phyloP scores from a whole-genome alignment of 805 yeast genomes.

The Spathaspora hagerdaliae region DNA sequence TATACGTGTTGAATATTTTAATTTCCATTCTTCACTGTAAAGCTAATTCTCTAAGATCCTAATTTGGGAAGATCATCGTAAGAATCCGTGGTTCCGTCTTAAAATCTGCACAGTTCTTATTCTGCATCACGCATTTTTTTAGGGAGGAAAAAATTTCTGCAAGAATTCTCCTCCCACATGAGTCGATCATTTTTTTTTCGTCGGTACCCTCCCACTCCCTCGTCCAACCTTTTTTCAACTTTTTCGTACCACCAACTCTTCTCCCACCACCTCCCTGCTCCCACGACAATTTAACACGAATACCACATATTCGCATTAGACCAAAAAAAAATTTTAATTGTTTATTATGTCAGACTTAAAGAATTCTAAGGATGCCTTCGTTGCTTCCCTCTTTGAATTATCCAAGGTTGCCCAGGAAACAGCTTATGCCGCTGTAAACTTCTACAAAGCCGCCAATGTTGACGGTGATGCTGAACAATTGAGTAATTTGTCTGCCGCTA shows the following conservation, averaged over 20 bases:
- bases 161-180: slow-evolving; percentile 1
- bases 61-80: no score
- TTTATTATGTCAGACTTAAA: slow-evolving; percentile 15
- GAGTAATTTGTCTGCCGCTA: slow-evolving; percentile 30
- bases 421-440: slow-evolving; percentile 73
- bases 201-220: background rate
- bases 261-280: background rate
- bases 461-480: slow-evolving; percentile 42
- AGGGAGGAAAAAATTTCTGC: background rate
- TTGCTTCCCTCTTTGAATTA: slow-evolving; percentile 75
- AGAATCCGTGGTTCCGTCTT: no score
- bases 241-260: background rate
- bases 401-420: slow-evolving; percentile 86
- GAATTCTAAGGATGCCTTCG: slow-evolving; percentile 30
- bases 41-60: no score
- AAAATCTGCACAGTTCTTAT: no score
- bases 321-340: background rate
- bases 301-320: background rate
- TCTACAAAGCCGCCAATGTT: slow-evolving; percentile 52
- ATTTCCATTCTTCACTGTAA: no score
- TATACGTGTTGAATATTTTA: no score
- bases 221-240: background rate
- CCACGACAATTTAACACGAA: background rate
- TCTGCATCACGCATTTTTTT: background rate
- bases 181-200: background rate